These are phyloP conservation scores for Sordariomycetes sp. DNA, from an alignment of 2,329 filamentous ascomycete species.

Conservation along the genomic window DNA sequence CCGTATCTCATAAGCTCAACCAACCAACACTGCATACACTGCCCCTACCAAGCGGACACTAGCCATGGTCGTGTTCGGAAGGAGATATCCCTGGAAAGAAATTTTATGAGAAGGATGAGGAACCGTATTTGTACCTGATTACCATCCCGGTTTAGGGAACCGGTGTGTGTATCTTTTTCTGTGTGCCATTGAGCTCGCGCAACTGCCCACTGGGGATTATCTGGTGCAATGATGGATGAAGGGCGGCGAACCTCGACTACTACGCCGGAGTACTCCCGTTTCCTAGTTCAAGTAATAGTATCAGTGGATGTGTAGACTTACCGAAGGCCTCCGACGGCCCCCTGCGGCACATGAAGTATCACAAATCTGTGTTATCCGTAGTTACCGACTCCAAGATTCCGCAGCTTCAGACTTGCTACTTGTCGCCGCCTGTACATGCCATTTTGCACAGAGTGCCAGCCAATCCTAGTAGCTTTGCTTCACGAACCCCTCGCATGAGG, in stretches of 20 bases:
- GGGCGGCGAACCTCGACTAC: background rate
- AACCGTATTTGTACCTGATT: background rate
- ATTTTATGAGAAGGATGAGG: background rate
- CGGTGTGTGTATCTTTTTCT: slow-evolving; percentile 2
- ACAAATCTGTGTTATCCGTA: too few species aligned
- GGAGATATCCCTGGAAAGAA: background rate
- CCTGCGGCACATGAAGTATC: too few species aligned
- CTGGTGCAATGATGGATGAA: background rate
- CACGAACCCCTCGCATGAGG: background rate
- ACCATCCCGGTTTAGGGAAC: background rate
- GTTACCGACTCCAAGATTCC: too few species aligned
- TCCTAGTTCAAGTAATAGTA: background rate
- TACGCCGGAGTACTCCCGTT: background rate
- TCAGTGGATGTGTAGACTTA: background rate
- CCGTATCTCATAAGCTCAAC: too few species aligned
- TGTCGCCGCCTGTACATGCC: too few species aligned
- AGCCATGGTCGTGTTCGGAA: background rate
- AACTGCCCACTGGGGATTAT: background rate
- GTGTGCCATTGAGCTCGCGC: background rate
- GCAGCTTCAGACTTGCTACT: too few species aligned
- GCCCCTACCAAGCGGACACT: background rate
- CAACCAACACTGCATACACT: too few species aligned
- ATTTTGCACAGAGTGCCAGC: background rate
- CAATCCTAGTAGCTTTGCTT: background rate
- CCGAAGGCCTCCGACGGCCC: background rate